Base-by-base conservation (phyloP, 116 monocot species). In the Papilionanthe hybrid region DNA sequence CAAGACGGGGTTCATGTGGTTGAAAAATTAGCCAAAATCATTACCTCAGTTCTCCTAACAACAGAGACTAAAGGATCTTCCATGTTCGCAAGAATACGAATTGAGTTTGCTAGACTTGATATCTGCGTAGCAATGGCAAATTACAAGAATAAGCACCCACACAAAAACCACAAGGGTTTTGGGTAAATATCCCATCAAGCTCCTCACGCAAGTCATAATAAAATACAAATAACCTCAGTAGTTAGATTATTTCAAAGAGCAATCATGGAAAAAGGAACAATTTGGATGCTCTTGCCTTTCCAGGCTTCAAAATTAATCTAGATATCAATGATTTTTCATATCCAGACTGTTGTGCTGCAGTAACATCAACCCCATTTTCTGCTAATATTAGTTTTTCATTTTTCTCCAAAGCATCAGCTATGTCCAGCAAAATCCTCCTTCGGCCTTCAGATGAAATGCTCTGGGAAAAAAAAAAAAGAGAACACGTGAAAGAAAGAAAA, bases 331-430 rank as follows among this genome's bases (percentile, higher is more conserved):
- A 89, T 67, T 95, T 91, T 32, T 93, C 91, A 81, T 90, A 90
- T 71, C 91, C 95, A 79, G 88, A 81, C 42, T 87, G 79, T 71
- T 87, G 83, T 29, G 95, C 95, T 79, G 85, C 82, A 80, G 77
- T 81, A 65, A 95, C 75, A 91, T 99, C 99, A 78, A 89, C 95
- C 55, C 90, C 89, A 83, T 95, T 99, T 79, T 99, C 99, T 53
- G 60, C 58, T 83, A 72, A 84, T 30, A 99, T 95, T 74, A 78
- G 69, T 20, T 80, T 78, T 63, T 95, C 93, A 80, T 95, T 99
- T 81, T 86, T 87, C 79, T 90, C 99, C 55, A 99, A 80, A 74
- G 99, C 87, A 90, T 93, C 91, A 43, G 95, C 99, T 79, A 95
- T 86, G 55, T 95, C 89, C 82, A 95, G 32, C 78, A 99, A 87